phyloP scores from a whole-genome alignment of 2,329 filamentous ascomycete genomes.

The Penicillium sp. region DNA sequence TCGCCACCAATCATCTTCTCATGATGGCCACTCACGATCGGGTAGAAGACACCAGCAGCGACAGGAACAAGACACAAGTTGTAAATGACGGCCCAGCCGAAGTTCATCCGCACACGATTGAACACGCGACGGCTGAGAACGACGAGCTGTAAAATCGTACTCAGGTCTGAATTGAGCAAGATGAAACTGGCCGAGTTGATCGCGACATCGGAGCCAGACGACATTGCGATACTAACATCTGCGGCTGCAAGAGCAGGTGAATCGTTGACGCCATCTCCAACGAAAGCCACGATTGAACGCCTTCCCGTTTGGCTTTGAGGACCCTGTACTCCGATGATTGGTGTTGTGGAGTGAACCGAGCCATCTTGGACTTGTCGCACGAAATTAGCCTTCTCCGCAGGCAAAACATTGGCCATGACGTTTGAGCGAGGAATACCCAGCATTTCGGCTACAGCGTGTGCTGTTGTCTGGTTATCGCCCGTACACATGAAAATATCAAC shows the following conservation, averaged over 20 bases:
- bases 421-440: conserved; percentile 74
- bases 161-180: conserved; percentile 71
- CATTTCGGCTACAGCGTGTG: conserved; percentile 72
- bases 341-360: conserved; percentile 5
- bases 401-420: conserved; percentile 85
- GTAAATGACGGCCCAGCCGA: conserved; percentile 82
- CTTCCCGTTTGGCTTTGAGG: conserved; percentile 21
- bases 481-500: conserved; percentile 90
- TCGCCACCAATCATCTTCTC: conserved; percentile 38
- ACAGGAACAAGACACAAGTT: conserved; percentile 78
- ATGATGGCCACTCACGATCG: conserved; percentile 51
- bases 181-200: conserved; percentile 82
- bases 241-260: conserved; percentile 78
- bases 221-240: conserved; percentile 81
- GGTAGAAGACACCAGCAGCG: conserved; percentile 78
- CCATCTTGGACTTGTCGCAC: conserved; percentile 43
- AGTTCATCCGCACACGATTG: conserved; percentile 79
- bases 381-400: conserved; percentile 69
- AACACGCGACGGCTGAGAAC: conserved; percentile 73
- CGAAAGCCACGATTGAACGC: conserved; percentile 73
- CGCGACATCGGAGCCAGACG: conserved; percentile 79
- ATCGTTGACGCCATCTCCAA: conserved; percentile 86
- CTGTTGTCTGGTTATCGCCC: conserved; percentile 86
- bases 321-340: conserved; percentile 6
- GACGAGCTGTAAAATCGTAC: conserved; percentile 72